A percentile compares a stretch with the other conserved stretches of the same genome.
Evolutionary conservation across 176 grass and related monocot genomes (phyloP).

Genomic region (Zoysia japonica): DNA sequence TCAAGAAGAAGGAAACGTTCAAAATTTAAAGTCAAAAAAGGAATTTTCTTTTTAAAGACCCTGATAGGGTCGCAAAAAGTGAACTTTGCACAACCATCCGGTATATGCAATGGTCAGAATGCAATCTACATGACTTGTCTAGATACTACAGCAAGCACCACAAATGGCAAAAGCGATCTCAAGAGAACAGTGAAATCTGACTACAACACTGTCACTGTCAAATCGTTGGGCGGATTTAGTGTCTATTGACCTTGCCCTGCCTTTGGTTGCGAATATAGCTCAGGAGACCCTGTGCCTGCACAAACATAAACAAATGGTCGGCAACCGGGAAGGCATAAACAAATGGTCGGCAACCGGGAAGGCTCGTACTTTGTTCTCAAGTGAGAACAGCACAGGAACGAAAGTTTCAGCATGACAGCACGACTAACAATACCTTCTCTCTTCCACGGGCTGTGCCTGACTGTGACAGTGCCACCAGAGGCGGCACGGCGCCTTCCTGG

Average conservation of each 20-base stretch:
- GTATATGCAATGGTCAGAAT: too few species aligned
- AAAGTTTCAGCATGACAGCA: neutral
- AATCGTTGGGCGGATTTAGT: neutral
- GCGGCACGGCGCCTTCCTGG: constrained; percentile 83
- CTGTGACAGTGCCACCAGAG: constrained; percentile 71
- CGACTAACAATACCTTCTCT: constrained; percentile 67
- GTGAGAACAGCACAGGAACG: neutral
- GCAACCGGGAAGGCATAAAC: neutral
- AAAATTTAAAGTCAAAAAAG: too few species aligned
- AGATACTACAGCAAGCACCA: neutral
- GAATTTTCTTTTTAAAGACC: too few species aligned
- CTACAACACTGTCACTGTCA: neutral
- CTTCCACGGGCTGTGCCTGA: constrained; percentile 82
- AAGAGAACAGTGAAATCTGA: neutral
- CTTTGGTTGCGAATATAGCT: constrained; percentile 77
- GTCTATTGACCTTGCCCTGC: constrained; percentile 36
- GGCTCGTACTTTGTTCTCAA: neutral
- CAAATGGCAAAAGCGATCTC: neutral
- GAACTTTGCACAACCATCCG: too few species aligned
- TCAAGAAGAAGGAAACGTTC: too few species aligned
- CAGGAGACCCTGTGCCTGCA: constrained; percentile 83
- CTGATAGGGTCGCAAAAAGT: too few species aligned
- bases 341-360: neutral
- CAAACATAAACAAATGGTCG: constrained; percentile 12
- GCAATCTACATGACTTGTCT: neutral